Conservation (phyloP, 306 rosid species). For the Bauhinia variegata region DNA sequence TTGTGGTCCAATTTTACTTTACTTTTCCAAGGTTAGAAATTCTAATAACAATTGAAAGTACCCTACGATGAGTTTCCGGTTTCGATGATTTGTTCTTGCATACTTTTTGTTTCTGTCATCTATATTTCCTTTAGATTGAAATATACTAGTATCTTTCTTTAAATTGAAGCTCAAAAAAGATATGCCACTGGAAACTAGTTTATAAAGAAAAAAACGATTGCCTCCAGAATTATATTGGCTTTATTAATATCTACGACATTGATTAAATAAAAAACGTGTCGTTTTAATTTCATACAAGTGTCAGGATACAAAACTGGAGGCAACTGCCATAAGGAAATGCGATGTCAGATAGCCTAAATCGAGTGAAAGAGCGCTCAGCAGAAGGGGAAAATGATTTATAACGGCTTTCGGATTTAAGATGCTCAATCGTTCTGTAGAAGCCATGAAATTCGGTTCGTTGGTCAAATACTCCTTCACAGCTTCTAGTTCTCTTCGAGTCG, state of each 20-base stretch:
- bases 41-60: slow-evolving; percentile 2
- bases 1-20: slow-evolving; percentile 1
- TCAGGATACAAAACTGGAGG: not conserved
- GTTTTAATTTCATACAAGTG: not conserved
- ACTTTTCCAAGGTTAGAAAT: not conserved
- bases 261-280: not conserved
- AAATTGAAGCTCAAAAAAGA: too few species aligned
- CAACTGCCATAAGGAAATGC: slow-evolving; percentile 34
- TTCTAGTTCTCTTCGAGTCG: not conserved
- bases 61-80: not conserved
- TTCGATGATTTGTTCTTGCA: not conserved
- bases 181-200: too few species aligned
- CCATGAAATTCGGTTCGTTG: not conserved
- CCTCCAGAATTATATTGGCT: too few species aligned
- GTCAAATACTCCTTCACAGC: not conserved
- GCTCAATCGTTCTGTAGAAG: not conserved
- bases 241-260: too few species aligned
- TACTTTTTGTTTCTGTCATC: too few species aligned
- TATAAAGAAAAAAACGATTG: too few species aligned
- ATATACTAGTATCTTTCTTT: too few species aligned
- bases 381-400: not conserved
- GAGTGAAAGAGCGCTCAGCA: not conserved
- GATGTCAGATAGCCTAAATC: slow-evolving; percentile 9
- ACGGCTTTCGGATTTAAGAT: slow-evolving; percentile 1
- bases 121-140: too few species aligned